Percentiles rank a stretch among this genome's conserved stretches.
phyloP scores from a whole-genome alignment of 257 asterid species.

The Salvia rosmarinus region DNA sequence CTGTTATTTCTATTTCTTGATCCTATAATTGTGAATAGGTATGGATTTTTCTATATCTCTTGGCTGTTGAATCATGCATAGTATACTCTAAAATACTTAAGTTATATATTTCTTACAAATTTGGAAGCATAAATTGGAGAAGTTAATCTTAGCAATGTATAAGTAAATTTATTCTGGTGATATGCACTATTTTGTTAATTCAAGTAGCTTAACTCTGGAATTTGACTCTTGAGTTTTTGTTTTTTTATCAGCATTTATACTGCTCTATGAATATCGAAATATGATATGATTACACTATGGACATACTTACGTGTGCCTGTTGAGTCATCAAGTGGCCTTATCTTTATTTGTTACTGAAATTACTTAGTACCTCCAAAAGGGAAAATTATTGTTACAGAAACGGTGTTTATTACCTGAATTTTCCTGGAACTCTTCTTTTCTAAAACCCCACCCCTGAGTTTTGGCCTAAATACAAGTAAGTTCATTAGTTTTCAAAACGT shows the following conservation, averaged over 20 bases:
- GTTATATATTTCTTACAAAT: too few relatives aligned
- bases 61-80: too few relatives aligned
- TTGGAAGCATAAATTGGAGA: background rate
- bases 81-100: too few relatives aligned
- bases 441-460: background rate
- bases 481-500: too few relatives aligned
- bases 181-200: background rate
- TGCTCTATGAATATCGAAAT: background rate
- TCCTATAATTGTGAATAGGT: too few relatives aligned
- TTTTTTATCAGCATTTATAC: background rate
- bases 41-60: too few relatives aligned
- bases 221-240: slow-evolving; percentile 9
- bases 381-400: too few relatives aligned
- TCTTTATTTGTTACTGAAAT: background rate
- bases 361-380: too few relatives aligned
- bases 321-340: background rate
- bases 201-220: background rate
- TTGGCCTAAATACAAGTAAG: background rate
- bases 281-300: background rate
- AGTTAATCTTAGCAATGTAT: slow-evolving; percentile 12
- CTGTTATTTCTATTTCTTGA: too few relatives aligned
- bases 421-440: too few relatives aligned
- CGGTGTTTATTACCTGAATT: too few relatives aligned
- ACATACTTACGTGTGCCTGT: background rate
- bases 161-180: slow-evolving; percentile 12